Evolutionary conservation across 345 rosid genomes (phyloP), one percentile per base, ranked within the genome.

Genomic region (Pugionium dolabratum): DNA sequence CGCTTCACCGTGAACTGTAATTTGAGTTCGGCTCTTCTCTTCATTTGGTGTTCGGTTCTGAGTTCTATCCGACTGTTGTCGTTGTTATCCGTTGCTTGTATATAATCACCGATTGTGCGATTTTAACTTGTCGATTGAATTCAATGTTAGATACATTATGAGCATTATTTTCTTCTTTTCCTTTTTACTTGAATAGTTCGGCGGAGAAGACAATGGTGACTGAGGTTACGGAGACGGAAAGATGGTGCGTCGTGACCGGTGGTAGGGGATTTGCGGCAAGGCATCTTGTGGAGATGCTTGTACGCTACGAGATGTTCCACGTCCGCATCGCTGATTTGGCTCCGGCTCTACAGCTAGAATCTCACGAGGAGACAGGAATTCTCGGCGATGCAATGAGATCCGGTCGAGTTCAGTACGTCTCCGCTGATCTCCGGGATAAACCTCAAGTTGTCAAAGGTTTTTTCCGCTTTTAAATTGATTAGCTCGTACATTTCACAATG

Each of bases 191-290:
- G 30, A 11, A 9, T 40, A 43, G 31, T 39, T 37, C 28, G 46
- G 35, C 52, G 67, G 61, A 40, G 58, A 51, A 59, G 66, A 45
- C 48, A 63, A 78, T 82, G 84, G 57, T 69, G 72, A 18, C 2
- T 59, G 68, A 65, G 36, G 66, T 46, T 53, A 76, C 68, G 6
- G 77, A 34, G 71, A 83, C 69, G 62, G 83, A 76, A 75, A 80
- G 77, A 36, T 86, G 94, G 92, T 90, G 96, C 51, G 82, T 85
- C 40, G 96, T 94, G 35, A 94, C 97, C 0, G 99, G 99, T 0
- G 99, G 95, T 54, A 80, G 99, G 71, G 99, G 97, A 42, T 94
- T 94, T 60, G 86, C 85, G 0, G 99, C 96, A 0, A 84, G 92
- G 64, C 95, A 90, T 78, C 78, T 94, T 68, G 96, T 90, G 54